Conservation (phyloP, 1,284 basidiomycete genomes). For the Irpex sp. region DNA sequence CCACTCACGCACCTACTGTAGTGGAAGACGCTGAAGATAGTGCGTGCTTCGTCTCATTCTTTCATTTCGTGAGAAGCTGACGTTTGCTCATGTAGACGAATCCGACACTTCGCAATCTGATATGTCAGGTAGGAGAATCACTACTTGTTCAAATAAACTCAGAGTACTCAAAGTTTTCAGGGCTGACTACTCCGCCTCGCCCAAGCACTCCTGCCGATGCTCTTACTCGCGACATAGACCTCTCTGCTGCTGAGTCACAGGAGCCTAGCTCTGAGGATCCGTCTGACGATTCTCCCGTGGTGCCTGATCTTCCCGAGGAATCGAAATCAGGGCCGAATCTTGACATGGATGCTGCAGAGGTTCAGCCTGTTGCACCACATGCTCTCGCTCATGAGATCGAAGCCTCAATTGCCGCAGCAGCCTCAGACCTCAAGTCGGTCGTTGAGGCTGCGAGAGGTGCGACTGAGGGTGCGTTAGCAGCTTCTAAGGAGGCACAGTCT, state of each 20-base stretch:
- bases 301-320: too few relatives aligned
- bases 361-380: not conserved
- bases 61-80: too few relatives aligned
- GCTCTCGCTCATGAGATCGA: not conserved
- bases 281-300: not conserved
- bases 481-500: slow-evolving; percentile 7
- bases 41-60: not conserved
- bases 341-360: not conserved
- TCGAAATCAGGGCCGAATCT: too few relatives aligned
- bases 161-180: not conserved
- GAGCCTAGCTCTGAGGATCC: not conserved
- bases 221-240: not conserved
- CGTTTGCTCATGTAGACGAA: not conserved
- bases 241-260: not conserved
- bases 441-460: slow-evolving; percentile 1
- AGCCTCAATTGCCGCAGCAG: not conserved
- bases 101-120: not conserved
- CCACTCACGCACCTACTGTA: not conserved
- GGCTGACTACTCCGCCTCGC: not conserved
- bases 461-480: slow-evolving; percentile 4
- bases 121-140: not conserved
- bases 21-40: not conserved
- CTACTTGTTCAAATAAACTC: not conserved
- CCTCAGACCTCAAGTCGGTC: slow-evolving; percentile 2
- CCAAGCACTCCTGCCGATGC: not conserved